Evolutionary conservation across 2,329 filamentous ascomycete genomes (phyloP), one percentile per base, ranked within the genome.

Genomic region (Juglanconis sp.): DNA sequence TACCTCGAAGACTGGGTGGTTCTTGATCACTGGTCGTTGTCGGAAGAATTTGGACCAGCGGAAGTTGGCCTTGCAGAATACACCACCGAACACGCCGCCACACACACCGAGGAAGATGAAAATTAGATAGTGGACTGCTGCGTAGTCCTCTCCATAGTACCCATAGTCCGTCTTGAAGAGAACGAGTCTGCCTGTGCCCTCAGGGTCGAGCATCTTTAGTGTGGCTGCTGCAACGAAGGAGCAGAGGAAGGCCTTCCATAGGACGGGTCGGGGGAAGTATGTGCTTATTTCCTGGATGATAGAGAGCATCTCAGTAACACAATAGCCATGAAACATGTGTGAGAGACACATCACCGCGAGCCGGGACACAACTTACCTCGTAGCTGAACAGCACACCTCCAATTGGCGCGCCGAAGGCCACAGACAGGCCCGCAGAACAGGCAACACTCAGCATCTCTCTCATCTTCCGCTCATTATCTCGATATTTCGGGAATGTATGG

Each of bases 341-440:
- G 24, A 24, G 24, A 24, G 24, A 24, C 24, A 24, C 24, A 24
- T 24, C 24, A 24, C 24, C 24, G 24, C 24, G 24, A 24, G 24
- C 24, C 24, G 24, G 24, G 24, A 24, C 24, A 24, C 24, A 24
- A 58, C 63, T 53, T 60, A 71, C 69, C 68, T 83, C 81, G 59
- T 85, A 86, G 49, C 78, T 81, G 68, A 87, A 87, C 4, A 87
- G 71, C 0, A 87, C 83, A 8, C 83, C 83, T 1, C 84, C 84
- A 55, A 87, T 85, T 0, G 84, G 85, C 24, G 84, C 84, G 5
- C 84, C 84, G 64, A 87, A 87, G 0, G 84, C 84, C 0, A 87
- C 84, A 17, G 80, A 82, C 52, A 87, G 69, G 2, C 84, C 85
- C 11, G 82, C 75, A 0, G 83, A 81, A 63, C 82, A 85, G 2